These are phyloP conservation scores for Penicillium digitatum DNA, from an alignment of 2,329 filamentous ascomycete genomes.

Conservation along the genomic window DNA sequence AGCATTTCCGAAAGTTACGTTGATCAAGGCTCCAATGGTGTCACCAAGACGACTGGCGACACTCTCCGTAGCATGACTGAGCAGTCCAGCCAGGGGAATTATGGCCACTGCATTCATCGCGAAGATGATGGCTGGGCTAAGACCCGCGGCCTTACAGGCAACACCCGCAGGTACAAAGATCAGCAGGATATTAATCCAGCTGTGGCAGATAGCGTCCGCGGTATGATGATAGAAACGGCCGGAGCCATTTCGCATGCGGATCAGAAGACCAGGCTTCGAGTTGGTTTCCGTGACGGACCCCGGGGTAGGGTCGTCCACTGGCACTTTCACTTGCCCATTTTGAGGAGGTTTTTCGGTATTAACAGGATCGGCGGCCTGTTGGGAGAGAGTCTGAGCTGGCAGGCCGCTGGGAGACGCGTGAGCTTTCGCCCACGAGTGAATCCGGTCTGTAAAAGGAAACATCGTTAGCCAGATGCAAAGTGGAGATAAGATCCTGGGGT, in stretches of 20 bases:
- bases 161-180: conserved; percentile 44
- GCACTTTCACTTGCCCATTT: conserved; percentile 31
- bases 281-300: conserved; percentile 21
- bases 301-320: conserved; percentile 12
- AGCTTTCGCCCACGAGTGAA: conserved; percentile 42
- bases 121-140: conserved; percentile 62
- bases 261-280: conserved; percentile 21
- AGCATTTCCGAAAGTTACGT: conserved; percentile 74
- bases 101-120: conserved; percentile 72
- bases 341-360: conserved; percentile 10
- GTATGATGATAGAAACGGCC: conserved; percentile 34
- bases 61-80: conserved; percentile 70
- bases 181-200: conserved; percentile 45
- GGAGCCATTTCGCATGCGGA: conserved; percentile 31
- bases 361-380: conserved; percentile 5
- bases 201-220: conserved; percentile 35
- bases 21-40: conserved; percentile 67
- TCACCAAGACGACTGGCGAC: conserved; percentile 70
- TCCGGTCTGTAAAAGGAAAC: conserved; percentile 28
- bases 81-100: conserved; percentile 67
- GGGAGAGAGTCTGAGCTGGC: neutral
- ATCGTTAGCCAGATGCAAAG: conserved; percentile 11
- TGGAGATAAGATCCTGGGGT: neutral
- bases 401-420: conserved; percentile 29
- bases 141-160: conserved; percentile 33